A percentile compares a stretch with the other conserved stretches of the same genome.
phyloP scores from a whole-genome alignment of 768 basidiomycete genomes.

The Psilocybe subaeruginosa region DNA sequence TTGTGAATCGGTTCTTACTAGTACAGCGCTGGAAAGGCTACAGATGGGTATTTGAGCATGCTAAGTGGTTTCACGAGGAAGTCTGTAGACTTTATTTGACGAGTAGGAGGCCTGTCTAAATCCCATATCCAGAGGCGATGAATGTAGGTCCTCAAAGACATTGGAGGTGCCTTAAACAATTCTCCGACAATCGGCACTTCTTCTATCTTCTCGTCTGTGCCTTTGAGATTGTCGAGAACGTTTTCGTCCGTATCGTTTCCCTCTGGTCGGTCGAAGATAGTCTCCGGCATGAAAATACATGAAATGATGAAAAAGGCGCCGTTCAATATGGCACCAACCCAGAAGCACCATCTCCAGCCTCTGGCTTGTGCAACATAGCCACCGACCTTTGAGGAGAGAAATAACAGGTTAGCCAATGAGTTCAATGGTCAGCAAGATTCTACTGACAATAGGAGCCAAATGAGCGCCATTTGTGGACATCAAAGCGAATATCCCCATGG shows the following conservation, averaged over 20 bases:
- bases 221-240: constrained; percentile 13
- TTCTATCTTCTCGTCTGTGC: constrained; percentile 16
- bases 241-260: constrained; percentile 14
- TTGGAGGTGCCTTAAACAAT: constrained; percentile 24
- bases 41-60: constrained; percentile 44
- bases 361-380: constrained; percentile 39
- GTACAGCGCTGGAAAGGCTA: constrained; percentile 37
- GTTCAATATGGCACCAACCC: constrained; percentile 45
- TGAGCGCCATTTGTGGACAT: constrained; percentile 45
- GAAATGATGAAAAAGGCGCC: constrained; percentile 37
- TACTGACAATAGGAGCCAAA: constrained; percentile 41
- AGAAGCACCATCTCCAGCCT: constrained; percentile 50
- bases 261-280: constrained; percentile 35
- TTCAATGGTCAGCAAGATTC: not conserved
- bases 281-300: constrained; percentile 44
- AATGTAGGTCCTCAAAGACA: constrained; percentile 26
- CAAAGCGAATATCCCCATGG: constrained; percentile 45
- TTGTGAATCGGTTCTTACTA: constrained; percentile 26
- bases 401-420: not conserved
- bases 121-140: constrained; percentile 35
- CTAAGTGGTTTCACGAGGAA: constrained; percentile 37
- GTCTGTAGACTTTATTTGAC: constrained; percentile 27
- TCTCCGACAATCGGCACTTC: constrained; percentile 8
- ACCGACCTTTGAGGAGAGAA: constrained; percentile 27
- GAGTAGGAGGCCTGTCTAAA: constrained; percentile 28